Evolutionary conservation across 106 monocot genomes (phyloP), one percentile per base, ranked within the genome.

Genomic region (Triglochin maritima): DNA sequence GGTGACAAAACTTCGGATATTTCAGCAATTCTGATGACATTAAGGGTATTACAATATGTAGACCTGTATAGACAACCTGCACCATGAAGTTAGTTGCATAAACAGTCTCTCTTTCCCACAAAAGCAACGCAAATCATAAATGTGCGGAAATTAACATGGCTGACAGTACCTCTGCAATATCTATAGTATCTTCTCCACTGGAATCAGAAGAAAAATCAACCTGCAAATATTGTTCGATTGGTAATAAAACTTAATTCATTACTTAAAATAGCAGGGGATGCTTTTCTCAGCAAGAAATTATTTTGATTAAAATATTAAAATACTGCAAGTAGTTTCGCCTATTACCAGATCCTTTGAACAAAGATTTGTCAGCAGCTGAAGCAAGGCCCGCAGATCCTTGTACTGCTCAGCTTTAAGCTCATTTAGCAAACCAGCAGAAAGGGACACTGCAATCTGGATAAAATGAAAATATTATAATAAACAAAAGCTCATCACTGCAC

Each of bases 261-360:
- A 47, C 29, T 54, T 11, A 60, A 57, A 45, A 63, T 44, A n/a
- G 47, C 50, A 52, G 7, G 11, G 6, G 55, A 52, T 6, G 41
- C 3, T 68, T 68, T 8, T 42, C 12, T 51, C 62, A 4, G 7
- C 42, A 53, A 10, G 49, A 48, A 46, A 60, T 41, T 17, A 47
- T 29, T 29, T 29, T 29, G 29, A 29, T 29, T 29, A 29, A 29
- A 29, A 29, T 29, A 29, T 29, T 1, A 29, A 29, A 29, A 29
- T 1, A 29, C 29, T 1, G 51, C 2, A 42, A 50, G 56, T 12
- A 56, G 9, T 12, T 7, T 4, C 0, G 2, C 65, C 50, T 17
- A 3, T 49, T 91, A 98, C 98, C 86, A 98, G 75, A 76, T 98
- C 91, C 65, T 92, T 98, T 10, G 98, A 88, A 71, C 85, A 92